Evolutionary conservation across 768 basidiomycete genomes (phyloP), one percentile per base, ranked within the genome.

Genomic region (Naganishia randhawae): DNA sequence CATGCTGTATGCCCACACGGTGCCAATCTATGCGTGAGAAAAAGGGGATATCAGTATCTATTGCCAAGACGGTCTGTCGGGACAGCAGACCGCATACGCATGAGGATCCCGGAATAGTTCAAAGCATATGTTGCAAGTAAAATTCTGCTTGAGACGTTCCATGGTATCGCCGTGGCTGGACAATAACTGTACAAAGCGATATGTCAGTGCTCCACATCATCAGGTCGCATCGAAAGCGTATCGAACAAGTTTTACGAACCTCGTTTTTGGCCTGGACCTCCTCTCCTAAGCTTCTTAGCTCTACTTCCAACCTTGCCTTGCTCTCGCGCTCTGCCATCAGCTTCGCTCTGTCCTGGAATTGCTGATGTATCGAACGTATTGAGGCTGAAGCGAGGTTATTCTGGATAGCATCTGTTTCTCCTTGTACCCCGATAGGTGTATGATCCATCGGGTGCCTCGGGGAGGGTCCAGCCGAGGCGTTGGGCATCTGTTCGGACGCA

Each of bases 1-100:
- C 69, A 69, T n/a, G 63, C 61, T 50, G 69, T 69, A 35, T 69
- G 69, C 31, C 69, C 69, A 51, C 69, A 69, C 11, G 69, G 69
- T 22, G 69, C 69, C n/a, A 69, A 17, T 27, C 69, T 69, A 37
- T 8, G 16, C n/a, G 41, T n/a, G 52, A 41, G 17, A 50, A 33
- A 33, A 25, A 1, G 27, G 17, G 16, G 29, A 52, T 32, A 45
- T 32, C 13, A 22, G 11, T 11, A 42, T 27, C 39, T 67, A 31
- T 10, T 6, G 3, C 3, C 29, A 32, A 19, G 27, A 6, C 14
- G 35, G 29, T 14, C 9, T 32, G 25, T n/a, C 19, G 27, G 53
- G 37, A 10, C n/a, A 22, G 51, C 3, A 51, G 17, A 33, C 3
- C 8, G 55, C 69, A 25, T 35, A 69, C 69, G 62, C 48, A 62